These are phyloP conservation scores for Sarocladium strictum DNA, from an alignment of 2,329 filamentous ascomycete genomes.

Conservation along the genomic window DNA sequence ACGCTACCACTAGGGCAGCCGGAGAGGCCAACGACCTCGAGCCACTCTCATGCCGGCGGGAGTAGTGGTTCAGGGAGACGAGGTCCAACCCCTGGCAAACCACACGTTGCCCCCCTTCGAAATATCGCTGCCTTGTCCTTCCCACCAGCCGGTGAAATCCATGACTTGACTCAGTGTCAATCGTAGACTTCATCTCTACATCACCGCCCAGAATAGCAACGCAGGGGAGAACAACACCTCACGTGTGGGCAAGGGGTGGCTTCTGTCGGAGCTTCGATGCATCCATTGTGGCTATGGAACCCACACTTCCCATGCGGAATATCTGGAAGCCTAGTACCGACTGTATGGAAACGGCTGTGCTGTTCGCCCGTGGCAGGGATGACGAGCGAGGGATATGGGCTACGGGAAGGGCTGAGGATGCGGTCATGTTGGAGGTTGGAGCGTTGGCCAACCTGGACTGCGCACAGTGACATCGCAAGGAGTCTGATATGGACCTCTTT, in stretches of 20 bases:
- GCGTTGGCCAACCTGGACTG: too few relatives aligned
- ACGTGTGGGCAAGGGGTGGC: neutral
- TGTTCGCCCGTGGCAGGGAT: neutral
- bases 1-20: neutral
- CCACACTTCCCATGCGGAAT: neutral
- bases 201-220: too few relatives aligned
- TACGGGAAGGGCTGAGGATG: neutral
- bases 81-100: neutral
- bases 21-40: neutral
- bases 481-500: too few relatives aligned
- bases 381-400: neutral
- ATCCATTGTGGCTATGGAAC: neutral
- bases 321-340: conserved; percentile 7
- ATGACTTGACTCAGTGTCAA: too few relatives aligned
- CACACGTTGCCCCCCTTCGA: neutral
- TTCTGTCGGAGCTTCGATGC: neutral
- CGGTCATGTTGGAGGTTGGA: too few relatives aligned
- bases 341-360: neutral
- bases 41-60: neutral
- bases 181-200: too few relatives aligned
- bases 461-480: too few relatives aligned
- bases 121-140: neutral
- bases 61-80: too few relatives aligned
- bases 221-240: neutral
- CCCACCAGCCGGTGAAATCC: neutral